Percentiles rank a stretch among this genome's conserved stretches.
Conservation (phyloP, 1,284 basidiomycete genomes). For the Tylopilus orsonianus region DNA sequence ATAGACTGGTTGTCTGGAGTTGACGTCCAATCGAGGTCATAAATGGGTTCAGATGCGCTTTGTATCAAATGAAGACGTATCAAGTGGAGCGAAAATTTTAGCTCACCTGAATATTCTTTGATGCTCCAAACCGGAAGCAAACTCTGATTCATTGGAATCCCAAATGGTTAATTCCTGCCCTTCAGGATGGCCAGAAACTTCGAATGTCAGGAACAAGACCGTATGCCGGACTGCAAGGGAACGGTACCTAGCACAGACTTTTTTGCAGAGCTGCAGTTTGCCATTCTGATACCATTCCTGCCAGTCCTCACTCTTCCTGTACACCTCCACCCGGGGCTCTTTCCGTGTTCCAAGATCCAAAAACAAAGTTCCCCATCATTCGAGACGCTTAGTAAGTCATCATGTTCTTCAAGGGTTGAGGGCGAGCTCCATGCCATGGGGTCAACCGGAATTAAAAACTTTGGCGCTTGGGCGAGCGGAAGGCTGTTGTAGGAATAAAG, state of each 20-base stretch:
- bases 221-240: neutral
- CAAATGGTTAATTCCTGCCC: constrained; percentile 86
- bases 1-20: constrained; percentile 88
- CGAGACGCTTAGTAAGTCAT: constrained; percentile 77
- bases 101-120: constrained; percentile 56
- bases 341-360: constrained; percentile 66
- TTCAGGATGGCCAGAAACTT: constrained; percentile 55
- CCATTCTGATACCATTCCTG: constrained; percentile 60
- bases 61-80: neutral
- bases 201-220: constrained; percentile 8
- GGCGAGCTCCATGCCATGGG: constrained; percentile 83
- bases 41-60: constrained; percentile 52
- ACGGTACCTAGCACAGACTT: constrained; percentile 76
- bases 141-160: constrained; percentile 94
- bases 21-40: constrained; percentile 89
- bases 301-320: constrained; percentile 78
- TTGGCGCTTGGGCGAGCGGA: constrained; percentile 49
- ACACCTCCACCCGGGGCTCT: constrained; percentile 53
- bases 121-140: constrained; percentile 85
- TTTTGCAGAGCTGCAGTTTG: constrained; percentile 84
- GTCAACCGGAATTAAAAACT: constrained; percentile 76
- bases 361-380: constrained; percentile 75
- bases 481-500: constrained; percentile 48
- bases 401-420: constrained; percentile 51
- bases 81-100: constrained; percentile 14